phyloP scores from a whole-genome alignment of 2,329 filamentous ascomycete species.

The Ophiostoma sp. region DNA sequence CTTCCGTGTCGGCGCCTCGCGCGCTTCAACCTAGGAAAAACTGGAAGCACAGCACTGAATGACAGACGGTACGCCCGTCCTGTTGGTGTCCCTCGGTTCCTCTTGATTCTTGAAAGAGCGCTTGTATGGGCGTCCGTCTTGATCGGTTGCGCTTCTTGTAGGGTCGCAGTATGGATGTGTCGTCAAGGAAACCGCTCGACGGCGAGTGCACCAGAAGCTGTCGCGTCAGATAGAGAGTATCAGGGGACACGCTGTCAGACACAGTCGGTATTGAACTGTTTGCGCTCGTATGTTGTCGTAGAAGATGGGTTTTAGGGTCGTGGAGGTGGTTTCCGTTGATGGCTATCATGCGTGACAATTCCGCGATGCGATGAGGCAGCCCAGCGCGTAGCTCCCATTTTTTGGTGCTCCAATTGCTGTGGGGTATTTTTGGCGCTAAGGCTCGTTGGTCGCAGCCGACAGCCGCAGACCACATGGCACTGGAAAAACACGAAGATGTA shows the following conservation, averaged over 20 bases:
- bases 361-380: not conserved
- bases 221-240: not conserved
- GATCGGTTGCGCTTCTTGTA: not conserved
- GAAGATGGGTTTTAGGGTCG: not conserved
- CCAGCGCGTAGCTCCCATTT: conserved; percentile 11
- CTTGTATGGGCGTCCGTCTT: not conserved
- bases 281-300: not conserved
- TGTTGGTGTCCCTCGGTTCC: not conserved
- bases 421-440: conserved; percentile 1
- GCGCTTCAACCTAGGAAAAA: not conserved
- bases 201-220: not conserved
- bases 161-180: not conserved
- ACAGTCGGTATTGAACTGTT: not conserved
- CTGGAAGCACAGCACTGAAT: not conserved
- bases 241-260: not conserved
- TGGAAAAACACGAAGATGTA: too few species aligned
- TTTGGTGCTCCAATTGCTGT: conserved; percentile 8
- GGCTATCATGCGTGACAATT: conserved; percentile 6
- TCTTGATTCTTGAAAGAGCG: not conserved
- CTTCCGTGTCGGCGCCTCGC: not conserved
- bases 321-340: not conserved
- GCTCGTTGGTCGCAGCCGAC: not conserved
- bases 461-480: not conserved
- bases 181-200: not conserved
- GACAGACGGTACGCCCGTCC: not conserved